Conservation (phyloP, 2,329 filamentous ascomycete genomes). For the Falciphora oryzae region DNA sequence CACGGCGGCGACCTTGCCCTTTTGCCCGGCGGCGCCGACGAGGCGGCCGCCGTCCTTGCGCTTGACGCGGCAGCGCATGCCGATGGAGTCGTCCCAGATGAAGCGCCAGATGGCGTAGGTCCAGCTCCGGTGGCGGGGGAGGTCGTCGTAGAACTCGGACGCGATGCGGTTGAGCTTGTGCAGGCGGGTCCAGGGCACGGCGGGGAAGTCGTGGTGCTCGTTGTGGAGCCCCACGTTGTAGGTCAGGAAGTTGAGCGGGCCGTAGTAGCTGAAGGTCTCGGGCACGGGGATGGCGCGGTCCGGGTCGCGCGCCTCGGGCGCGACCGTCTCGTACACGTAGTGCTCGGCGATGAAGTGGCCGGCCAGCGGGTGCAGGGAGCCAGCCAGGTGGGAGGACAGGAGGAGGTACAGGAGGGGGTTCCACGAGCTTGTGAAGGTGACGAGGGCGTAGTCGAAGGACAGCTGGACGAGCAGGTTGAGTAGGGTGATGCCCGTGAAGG, state of each 20-base stretch:
- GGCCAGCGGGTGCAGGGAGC: constrained; percentile 87
- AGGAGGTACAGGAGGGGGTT: constrained; percentile 76
- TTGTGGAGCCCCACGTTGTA: constrained; percentile 99
- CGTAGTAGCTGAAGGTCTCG: constrained; percentile 97
- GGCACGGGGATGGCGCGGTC: constrained; percentile 63
- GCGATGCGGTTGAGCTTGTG: constrained; percentile 73
- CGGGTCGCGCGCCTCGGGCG: constrained; percentile 48
- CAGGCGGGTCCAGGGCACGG: constrained; percentile 88
- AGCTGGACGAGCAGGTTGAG: constrained; percentile 76
- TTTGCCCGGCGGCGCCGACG: constrained; percentile 42
- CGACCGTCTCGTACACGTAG: constrained; percentile 69
- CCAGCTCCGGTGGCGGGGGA: constrained; percentile 89
- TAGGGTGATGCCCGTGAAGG: constrained; percentile 78
- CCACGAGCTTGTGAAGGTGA: constrained; percentile 48
- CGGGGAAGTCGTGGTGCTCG: constrained; percentile 98
- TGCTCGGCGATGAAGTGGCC: constrained; percentile 99
- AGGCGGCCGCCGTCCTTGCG: constrained; percentile 67
- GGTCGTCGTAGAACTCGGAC: constrained; percentile 81
- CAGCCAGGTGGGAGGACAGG: constrained; percentile 86
- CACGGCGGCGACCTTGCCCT: constrained; percentile 30
- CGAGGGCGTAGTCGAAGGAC: constrained; percentile 67
- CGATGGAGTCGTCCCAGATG: constrained; percentile 82
- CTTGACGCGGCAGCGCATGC: constrained; percentile 90
- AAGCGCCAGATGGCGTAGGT: constrained; percentile 92
- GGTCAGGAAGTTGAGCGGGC: constrained; percentile 81